Conservation (phyloP, 257 asterid genomes). For the Solanum tacnaense region DNA sequence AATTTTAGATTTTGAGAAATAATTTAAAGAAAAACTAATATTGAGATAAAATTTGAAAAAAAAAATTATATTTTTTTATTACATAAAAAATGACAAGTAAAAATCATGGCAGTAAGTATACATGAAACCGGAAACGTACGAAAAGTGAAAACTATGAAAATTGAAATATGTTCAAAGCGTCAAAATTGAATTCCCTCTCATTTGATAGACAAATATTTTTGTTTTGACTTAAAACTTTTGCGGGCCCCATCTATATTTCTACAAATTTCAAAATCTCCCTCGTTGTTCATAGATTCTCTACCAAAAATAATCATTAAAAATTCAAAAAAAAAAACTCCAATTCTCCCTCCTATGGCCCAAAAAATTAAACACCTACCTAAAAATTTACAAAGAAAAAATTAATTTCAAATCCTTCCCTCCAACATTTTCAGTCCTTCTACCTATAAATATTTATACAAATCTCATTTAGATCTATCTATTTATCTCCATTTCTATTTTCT, state of each 20-base stretch:
- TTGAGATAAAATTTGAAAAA: too few relatives aligned
- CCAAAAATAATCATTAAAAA: background rate
- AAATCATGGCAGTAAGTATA: too few relatives aligned
- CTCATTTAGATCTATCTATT: background rate
- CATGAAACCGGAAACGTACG: too few relatives aligned
- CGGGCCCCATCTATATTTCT: background rate
- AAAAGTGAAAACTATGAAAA: too few relatives aligned
- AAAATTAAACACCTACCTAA: background rate
- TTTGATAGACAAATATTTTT: background rate
- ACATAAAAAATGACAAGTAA: too few relatives aligned
- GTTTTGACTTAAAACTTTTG: background rate
- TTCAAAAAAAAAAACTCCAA: background rate
- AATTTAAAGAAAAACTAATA: too few relatives aligned
- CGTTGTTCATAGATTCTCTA: background rate
- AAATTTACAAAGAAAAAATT: background rate
- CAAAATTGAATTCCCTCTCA: too few relatives aligned
- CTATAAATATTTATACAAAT: background rate
- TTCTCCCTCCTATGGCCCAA: background rate
- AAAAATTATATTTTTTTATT: too few relatives aligned
- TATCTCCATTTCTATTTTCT: background rate
- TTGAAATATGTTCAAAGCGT: too few relatives aligned
- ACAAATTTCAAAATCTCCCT: slow-evolving; percentile 8
- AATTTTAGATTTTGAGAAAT: too few relatives aligned
- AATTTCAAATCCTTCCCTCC: slow-evolving; percentile 14
- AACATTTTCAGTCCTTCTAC: background rate